Percentiles rank a stretch among this genome's conserved stretches.
phyloP scores from a whole-genome alignment of 768 basidiomycete genomes.

The Nevesoporus exiguus region DNA sequence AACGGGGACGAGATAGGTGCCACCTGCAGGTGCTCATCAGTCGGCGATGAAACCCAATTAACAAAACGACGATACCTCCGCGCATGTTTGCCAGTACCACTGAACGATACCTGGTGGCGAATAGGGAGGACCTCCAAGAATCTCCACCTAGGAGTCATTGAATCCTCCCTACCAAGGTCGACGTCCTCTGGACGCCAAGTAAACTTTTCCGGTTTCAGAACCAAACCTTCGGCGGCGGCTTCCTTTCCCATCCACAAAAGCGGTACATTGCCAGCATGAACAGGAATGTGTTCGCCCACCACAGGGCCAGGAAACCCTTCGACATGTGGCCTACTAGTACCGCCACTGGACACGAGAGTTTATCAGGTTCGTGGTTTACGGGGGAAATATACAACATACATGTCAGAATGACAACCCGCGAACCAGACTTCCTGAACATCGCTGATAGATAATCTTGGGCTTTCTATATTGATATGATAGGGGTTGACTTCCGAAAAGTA shows the following conservation, averaged over 20 bases:
- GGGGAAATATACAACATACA: not conserved
- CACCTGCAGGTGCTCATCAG: not conserved
- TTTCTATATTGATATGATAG: not conserved
- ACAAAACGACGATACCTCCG: not conserved
- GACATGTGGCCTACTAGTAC: not conserved
- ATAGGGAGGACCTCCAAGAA: not conserved
- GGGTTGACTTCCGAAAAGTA: constrained; percentile 9
- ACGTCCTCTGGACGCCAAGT: constrained; percentile 5
- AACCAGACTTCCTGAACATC: constrained; percentile 15
- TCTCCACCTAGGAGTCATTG: not conserved
- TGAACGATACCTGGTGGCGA: constrained; percentile 8
- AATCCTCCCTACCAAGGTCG: not conserved
- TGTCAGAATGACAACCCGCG: constrained; percentile 4
- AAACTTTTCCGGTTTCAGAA: not conserved
- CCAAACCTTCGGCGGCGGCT: constrained; percentile 1
- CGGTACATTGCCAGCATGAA: constrained; percentile 1
- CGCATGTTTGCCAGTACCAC: constrained; percentile 2
- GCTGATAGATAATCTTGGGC: not conserved
- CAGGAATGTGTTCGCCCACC: not conserved
- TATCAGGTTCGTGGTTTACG: not conserved
- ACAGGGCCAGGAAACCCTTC: not conserved
- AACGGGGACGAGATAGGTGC: not conserved
- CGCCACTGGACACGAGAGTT: not conserved
- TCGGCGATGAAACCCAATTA: no score
- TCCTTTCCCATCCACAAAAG: constrained; percentile 10